Percentiles rank a stretch among this genome's conserved stretches.
Conservation (phyloP, 371 early-diverging fungal species). For the Choanephora cucurbitarum region DNA sequence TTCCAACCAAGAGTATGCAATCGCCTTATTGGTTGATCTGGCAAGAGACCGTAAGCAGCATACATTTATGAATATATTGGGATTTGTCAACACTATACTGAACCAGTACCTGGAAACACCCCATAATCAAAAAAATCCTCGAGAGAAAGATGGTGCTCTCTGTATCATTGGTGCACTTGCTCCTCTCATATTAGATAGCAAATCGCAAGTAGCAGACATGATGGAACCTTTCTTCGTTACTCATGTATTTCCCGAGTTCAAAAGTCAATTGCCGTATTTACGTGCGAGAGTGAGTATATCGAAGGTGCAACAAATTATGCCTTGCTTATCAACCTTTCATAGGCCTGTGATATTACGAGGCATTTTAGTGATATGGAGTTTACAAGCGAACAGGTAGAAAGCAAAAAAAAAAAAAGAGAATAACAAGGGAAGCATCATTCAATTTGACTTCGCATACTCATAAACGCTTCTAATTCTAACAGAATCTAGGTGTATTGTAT, state of each 20-base stretch:
- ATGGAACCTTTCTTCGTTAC: constrained; percentile 81
- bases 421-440: neutral
- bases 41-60: constrained; percentile 75
- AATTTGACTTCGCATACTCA: too few relatives aligned
- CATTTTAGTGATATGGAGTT: constrained; percentile 47
- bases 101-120: constrained; percentile 56
- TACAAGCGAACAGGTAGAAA: constrained; percentile 35
- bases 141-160: constrained; percentile 87
- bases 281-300: constrained; percentile 66
- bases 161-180: constrained; percentile 77
- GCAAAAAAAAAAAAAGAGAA: neutral
- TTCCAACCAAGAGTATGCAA: constrained; percentile 69
- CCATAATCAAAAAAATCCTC: constrained; percentile 68
- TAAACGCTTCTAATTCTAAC: too few relatives aligned
- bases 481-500: constrained; percentile 59
- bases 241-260: constrained; percentile 88
- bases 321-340: neutral
- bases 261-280: constrained; percentile 75
- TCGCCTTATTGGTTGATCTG: constrained; percentile 70
- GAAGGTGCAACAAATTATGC: too few relatives aligned
- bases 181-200: constrained; percentile 60
- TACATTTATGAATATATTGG: constrained; percentile 76
- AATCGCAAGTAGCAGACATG: constrained; percentile 61
- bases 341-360: constrained; percentile 42
- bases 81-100: constrained; percentile 72